Evolutionary conservation across 2,329 filamentous ascomycete species (phyloP).

Genomic region (Tolypocladium cylindrosporum): DNA sequence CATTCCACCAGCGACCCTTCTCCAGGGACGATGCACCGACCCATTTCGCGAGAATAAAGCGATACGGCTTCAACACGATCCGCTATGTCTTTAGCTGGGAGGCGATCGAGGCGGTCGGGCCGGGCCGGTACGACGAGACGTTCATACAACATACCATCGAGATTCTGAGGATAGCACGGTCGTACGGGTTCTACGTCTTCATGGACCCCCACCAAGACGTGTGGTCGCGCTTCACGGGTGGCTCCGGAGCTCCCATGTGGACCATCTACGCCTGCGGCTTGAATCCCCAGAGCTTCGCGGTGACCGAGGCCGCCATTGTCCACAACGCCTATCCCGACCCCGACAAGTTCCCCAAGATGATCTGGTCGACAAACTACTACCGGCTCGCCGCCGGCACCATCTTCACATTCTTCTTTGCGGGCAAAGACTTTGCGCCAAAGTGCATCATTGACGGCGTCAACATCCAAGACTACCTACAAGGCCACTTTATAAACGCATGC

Average conservation of each 20-base stretch:
- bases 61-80: conserved; percentile 92
- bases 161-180: conserved; percentile 71
- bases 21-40: conserved; percentile 68
- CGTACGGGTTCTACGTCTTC: conserved; percentile 91
- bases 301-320: conserved; percentile 84
- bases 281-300: conserved; percentile 74
- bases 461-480: conserved; percentile 90
- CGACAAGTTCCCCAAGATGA: conserved; percentile 90
- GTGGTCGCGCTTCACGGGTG: conserved; percentile 90
- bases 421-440: conserved; percentile 86
- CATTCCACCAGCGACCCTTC: conserved; percentile 82
- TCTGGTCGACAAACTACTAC: conserved; percentile 97
- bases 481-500: conserved; percentile 73
- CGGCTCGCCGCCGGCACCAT: conserved; percentile 80
- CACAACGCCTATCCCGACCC: conserved; percentile 89
- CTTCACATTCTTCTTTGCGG: conserved; percentile 90
- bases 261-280: conserved; percentile 90
- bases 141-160: conserved; percentile 89
- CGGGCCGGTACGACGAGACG: conserved; percentile 85
- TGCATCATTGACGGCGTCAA: conserved; percentile 91
- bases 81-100: conserved; percentile 98
- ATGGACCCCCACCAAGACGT: conserved; percentile 99
- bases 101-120: conserved; percentile 87
- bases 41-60: conserved; percentile 78
- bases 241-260: conserved; percentile 95